These are phyloP conservation scores for Periconia macrospinosa DNA, from an alignment of 2,329 filamentous ascomycete species.

Conservation along the genomic window DNA sequence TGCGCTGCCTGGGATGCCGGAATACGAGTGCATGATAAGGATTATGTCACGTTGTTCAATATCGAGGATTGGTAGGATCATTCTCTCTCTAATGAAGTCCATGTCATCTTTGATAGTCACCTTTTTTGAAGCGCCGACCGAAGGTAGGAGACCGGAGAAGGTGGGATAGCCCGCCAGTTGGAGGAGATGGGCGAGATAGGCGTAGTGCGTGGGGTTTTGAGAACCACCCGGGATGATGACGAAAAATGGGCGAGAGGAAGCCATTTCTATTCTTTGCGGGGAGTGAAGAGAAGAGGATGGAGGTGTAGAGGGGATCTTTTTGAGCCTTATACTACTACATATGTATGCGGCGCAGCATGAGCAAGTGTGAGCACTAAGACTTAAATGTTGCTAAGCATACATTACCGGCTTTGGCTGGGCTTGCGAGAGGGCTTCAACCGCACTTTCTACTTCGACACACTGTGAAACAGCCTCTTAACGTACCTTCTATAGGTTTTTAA, in stretches of 20 bases:
- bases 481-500: too few species aligned
- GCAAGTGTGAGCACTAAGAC: too few species aligned
- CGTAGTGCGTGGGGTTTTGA: conserved; percentile 32
- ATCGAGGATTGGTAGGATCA: conserved; percentile 18
- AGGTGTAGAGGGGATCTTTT: too few species aligned
- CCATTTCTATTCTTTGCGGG: conserved; percentile 4
- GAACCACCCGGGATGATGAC: conserved; percentile 39
- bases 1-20: conserved; percentile 14
- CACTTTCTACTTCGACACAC: too few species aligned
- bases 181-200: conserved; percentile 25
- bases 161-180: conserved; percentile 24
- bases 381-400: too few species aligned
- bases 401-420: too few species aligned
- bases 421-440: too few species aligned
- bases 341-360: too few species aligned
- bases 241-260: conserved; percentile 27
- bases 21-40: conserved; percentile 20
- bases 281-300: too few species aligned
- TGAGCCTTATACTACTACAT: too few species aligned
- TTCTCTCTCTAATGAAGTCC: conserved; percentile 11
- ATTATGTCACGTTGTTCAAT: conserved; percentile 19
- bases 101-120: conserved; percentile 13
- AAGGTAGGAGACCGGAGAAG: conserved; percentile 23
- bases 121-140: conserved; percentile 11
- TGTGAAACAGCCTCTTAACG: too few species aligned